A percentile compares a stretch with the other conserved stretches of the same genome.
Evolutionary conservation across 192 early-diverging fungal genomes (phyloP).

Genomic region (Umbelopsis vinacea): DNA sequence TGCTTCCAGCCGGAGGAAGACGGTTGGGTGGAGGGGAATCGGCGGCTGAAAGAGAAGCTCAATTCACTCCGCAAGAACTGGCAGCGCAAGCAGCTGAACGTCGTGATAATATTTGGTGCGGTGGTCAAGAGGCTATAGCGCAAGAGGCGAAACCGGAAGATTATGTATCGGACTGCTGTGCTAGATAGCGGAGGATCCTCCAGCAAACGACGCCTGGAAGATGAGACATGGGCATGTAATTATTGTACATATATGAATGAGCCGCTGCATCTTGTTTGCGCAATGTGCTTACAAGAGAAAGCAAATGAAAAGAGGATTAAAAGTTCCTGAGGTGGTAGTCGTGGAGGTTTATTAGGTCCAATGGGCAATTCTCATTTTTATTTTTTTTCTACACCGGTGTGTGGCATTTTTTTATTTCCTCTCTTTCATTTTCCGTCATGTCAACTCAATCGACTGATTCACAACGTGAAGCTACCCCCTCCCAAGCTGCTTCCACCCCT

Average conservation of each 20-base stretch:
- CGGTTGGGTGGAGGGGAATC: constrained; percentile 38
- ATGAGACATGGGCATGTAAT: background rate
- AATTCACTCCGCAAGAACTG: constrained; percentile 59
- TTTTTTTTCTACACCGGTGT: background rate
- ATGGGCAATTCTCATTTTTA: background rate
- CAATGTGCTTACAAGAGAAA: constrained; percentile 19
- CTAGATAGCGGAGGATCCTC: background rate
- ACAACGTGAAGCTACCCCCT: constrained; percentile 23
- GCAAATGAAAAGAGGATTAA: background rate
- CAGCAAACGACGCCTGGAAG: background rate
- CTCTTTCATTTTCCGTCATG: constrained; percentile 19
- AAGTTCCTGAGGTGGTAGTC: no score
- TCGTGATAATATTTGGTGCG: constrained; percentile 73
- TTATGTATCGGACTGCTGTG: background rate
- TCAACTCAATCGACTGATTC: constrained; percentile 15
- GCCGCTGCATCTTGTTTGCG: constrained; percentile 6
- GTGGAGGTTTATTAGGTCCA: no score
- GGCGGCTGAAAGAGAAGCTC: constrained; percentile 24
- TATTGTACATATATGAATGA: constrained; percentile 17
- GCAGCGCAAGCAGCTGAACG: constrained; percentile 74
- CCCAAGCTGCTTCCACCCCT: background rate
- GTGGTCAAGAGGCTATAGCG: constrained; percentile 33
- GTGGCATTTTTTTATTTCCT: background rate
- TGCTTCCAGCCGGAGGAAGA: constrained; percentile 62
- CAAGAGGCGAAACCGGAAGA: constrained; percentile 21